A percentile compares a stretch with the other conserved stretches of the same genome.
phyloP scores from a whole-genome alignment of 257 asterid species.

The Penstemon davidsonii region DNA sequence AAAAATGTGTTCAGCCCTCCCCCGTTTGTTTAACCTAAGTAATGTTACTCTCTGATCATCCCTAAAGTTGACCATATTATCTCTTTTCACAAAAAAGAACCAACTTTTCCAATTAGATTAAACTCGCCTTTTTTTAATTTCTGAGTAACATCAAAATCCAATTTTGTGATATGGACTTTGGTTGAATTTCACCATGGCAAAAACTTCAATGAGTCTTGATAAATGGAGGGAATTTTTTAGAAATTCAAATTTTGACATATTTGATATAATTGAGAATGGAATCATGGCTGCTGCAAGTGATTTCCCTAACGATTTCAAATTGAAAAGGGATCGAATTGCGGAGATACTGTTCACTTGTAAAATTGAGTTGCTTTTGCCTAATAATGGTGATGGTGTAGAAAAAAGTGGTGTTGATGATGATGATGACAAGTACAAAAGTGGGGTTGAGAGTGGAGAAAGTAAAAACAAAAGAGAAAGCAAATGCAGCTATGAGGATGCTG shows the following conservation, averaged over 20 bases:
- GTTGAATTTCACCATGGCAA: conserved; percentile 55
- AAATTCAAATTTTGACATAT: conserved; percentile 70
- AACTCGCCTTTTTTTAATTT: too few species aligned
- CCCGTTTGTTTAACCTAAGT: too few species aligned
- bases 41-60: conserved; percentile 32
- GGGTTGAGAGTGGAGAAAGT: too few species aligned
- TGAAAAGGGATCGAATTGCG: conserved; percentile 83
- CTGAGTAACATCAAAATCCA: conserved; percentile 8
- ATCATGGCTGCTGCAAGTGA: conserved; percentile 77
- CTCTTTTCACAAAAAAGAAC: conserved; percentile 4
- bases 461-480: too few species aligned
- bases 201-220: conserved; percentile 50
- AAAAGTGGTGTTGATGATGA: too few species aligned
- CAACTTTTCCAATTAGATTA: background rate
- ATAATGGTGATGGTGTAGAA: too few species aligned
- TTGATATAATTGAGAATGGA: conserved; percentile 65
- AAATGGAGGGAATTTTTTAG: conserved; percentile 87
- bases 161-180: conserved; percentile 41
- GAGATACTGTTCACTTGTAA: conserved; percentile 81
- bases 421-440: too few species aligned
- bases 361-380: too few species aligned
- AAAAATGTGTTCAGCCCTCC: too few species aligned
- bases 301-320: conserved; percentile 72
- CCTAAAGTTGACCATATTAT: conserved; percentile 26
- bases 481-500: too few species aligned